phyloP scores from a whole-genome alignment of 257 asterid genomes.

The Nicotiana noctiflora region DNA sequence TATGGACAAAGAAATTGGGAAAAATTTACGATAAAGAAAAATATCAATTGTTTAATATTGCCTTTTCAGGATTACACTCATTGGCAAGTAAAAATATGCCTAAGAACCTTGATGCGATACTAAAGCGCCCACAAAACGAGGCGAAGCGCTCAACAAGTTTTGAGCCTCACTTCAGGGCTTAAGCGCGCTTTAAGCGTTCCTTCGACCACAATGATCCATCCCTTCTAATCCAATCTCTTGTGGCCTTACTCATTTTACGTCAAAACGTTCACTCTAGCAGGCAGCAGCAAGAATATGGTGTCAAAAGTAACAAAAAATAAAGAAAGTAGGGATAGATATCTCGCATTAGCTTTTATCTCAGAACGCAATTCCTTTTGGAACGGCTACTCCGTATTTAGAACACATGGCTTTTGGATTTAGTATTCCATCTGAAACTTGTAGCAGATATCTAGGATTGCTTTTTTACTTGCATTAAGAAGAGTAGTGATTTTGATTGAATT shows the following conservation, averaged over 20 bases:
- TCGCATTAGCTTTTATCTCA: background rate
- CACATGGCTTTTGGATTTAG: background rate
- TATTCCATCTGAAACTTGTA: background rate
- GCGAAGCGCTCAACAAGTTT: no score
- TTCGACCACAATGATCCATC: no score
- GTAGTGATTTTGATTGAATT: background rate
- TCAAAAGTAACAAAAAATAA: background rate
- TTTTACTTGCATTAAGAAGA: background rate
- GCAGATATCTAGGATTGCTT: background rate
- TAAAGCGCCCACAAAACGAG: no score
- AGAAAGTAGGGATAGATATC: background rate
- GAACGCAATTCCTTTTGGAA: background rate
- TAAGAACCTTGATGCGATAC: no score
- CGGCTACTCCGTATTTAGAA: background rate
- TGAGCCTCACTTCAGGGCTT: no score
- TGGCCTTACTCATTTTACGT: background rate
- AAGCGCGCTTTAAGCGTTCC: no score
- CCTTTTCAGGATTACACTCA: no score
- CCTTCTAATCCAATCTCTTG: no score
- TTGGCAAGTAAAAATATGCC: no score
- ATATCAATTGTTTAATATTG: no score
- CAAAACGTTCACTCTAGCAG: background rate
- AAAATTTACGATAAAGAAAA: no score
- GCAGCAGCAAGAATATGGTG: background rate
- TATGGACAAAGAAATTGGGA: no score